phyloP scores from a whole-genome alignment of 345 rosid species.

The Dovyalis caffra region DNA sequence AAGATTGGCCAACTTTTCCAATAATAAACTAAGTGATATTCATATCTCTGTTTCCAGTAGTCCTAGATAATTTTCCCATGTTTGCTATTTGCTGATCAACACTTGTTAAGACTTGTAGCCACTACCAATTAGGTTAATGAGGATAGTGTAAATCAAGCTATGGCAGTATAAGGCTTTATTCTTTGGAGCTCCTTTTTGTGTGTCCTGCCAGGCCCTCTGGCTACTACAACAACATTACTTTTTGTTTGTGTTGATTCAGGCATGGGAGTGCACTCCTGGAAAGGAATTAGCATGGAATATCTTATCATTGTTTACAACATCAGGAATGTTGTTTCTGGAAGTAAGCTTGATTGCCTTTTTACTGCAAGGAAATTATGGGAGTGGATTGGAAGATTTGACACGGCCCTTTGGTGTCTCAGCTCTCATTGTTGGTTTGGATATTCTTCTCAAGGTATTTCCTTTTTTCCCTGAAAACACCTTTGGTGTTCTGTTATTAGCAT shows the following conservation, averaged over 20 bases:
- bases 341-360: slow-evolving; percentile 93
- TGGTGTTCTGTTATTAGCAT: background rate
- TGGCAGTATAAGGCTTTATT: background rate
- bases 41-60: background rate
- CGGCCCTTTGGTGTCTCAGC: slow-evolving; percentile 79
- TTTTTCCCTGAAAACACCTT: background rate
- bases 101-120: background rate
- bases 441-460: slow-evolving; percentile 71
- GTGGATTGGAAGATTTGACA: slow-evolving; percentile 72
- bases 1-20: background rate
- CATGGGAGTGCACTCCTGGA: slow-evolving; percentile 82
- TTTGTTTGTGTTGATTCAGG: slow-evolving; percentile 37
- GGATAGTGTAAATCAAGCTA: background rate
- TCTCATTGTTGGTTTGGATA: slow-evolving; percentile 67
- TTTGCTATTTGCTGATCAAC: too few relatives aligned
- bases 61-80: background rate
- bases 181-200: background rate
- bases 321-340: slow-evolving; percentile 94
- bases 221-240: background rate
- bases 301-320: slow-evolving; percentile 68
- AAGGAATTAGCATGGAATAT: slow-evolving; percentile 81
- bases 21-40: background rate
- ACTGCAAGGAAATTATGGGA: slow-evolving; percentile 81
- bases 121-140: background rate
- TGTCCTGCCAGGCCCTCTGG: background rate